These are phyloP conservation scores for Chaetothyriales sp. DNA, from an alignment of 2,329 filamentous ascomycete genomes.

Conservation along the genomic window DNA sequence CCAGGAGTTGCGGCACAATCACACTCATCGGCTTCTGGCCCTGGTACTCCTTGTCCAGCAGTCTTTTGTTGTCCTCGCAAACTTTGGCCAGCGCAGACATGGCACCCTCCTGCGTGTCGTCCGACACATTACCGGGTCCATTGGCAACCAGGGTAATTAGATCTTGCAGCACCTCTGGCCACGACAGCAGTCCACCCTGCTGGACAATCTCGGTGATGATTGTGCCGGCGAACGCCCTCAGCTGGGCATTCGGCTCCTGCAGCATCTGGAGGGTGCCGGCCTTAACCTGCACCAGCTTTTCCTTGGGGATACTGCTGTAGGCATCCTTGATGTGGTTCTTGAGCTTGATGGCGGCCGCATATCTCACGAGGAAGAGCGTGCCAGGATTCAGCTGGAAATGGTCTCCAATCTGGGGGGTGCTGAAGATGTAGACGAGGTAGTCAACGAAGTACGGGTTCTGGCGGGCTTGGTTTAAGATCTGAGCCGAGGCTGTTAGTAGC, in stretches of 20 bases:
- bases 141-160: slow-evolving; percentile 67
- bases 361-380: slow-evolving; percentile 62
- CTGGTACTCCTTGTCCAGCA: slow-evolving; percentile 73
- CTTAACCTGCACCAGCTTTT: slow-evolving; percentile 62
- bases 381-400: slow-evolving; percentile 39
- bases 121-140: slow-evolving; percentile 48
- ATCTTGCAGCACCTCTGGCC: slow-evolving; percentile 80
- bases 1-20: slow-evolving; percentile 77
- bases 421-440: slow-evolving; percentile 85
- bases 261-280: slow-evolving; percentile 62
- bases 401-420: slow-evolving; percentile 47
- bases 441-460: slow-evolving; percentile 87
- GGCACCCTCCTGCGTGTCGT: slow-evolving; percentile 72
- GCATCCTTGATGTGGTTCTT: slow-evolving; percentile 77
- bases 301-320: slow-evolving; percentile 60
- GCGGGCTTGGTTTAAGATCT: slow-evolving; percentile 92
- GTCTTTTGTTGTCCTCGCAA: slow-evolving; percentile 84
- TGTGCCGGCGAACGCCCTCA: slow-evolving; percentile 78
- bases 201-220: slow-evolving; percentile 86
- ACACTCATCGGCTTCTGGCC: slow-evolving; percentile 76
- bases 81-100: slow-evolving; percentile 90
- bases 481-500: slow-evolving; percentile 1
- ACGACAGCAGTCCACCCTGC: slow-evolving; percentile 69
- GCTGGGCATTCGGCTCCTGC: slow-evolving; percentile 65
- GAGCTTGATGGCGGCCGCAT: slow-evolving; percentile 80